These are phyloP conservation scores for Plasmopara halstedii DNA, from an alignment of 352 stramenopile genomes.

Conservation along the genomic window DNA sequence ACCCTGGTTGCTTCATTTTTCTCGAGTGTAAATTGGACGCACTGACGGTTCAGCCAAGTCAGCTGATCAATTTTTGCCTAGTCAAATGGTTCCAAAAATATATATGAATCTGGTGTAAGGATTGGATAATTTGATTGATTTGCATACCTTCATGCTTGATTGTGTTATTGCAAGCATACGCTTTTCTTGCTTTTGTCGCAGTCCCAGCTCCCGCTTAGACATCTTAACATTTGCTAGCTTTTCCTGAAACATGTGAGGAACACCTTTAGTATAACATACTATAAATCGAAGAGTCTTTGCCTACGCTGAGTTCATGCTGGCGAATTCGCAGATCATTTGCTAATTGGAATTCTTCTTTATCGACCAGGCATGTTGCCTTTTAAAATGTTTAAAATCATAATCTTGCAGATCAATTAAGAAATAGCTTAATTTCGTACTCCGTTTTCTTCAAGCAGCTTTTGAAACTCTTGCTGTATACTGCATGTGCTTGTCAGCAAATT, in stretches of 20 bases:
- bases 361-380: conserved; percentile 26
- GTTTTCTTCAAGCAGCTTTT: conserved; percentile 17
- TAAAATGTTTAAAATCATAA: not conserved
- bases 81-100: not conserved
- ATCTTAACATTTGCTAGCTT: conserved; percentile 16
- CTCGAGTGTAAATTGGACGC: conserved; percentile 24
- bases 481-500: not conserved
- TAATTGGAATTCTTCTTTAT: conserved; percentile 19
- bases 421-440: conserved; percentile 9
- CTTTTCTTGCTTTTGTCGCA: conserved; percentile 28
- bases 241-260: conserved; percentile 18
- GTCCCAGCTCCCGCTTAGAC: conserved; percentile 22
- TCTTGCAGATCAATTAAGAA: no score
- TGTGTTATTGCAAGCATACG: conserved; percentile 24
- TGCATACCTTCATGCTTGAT: conserved; percentile 29
- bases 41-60: conserved; percentile 32
- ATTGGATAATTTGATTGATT: no score
- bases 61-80: conserved; percentile 35
- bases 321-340: conserved; percentile 13
- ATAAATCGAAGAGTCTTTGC: not conserved
- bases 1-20: conserved; percentile 13
- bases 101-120: not conserved
- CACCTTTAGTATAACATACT: no score
- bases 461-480: conserved; percentile 22
- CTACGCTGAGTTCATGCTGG: conserved; percentile 25